Evolutionary conservation across 2,329 filamentous ascomycete species (phyloP).

Genomic region (Alternaria gaisen): DNA sequence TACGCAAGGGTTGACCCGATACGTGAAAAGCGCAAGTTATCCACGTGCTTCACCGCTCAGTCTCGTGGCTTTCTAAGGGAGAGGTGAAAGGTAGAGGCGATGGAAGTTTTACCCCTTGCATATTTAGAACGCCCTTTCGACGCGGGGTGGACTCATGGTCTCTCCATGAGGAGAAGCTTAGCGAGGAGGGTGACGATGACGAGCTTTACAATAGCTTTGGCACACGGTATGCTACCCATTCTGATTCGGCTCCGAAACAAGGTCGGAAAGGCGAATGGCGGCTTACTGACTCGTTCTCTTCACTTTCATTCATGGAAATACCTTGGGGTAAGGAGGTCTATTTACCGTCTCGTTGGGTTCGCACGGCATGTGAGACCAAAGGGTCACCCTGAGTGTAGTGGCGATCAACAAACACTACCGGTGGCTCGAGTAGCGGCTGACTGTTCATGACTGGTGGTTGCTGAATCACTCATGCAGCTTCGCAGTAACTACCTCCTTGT

Average conservation of each 20-base stretch:
- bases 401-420: constrained; percentile 6
- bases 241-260: neutral
- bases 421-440: constrained; percentile 6
- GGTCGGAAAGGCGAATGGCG: neutral
- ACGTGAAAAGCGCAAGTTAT: neutral
- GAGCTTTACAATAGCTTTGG: neutral
- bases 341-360: constrained; percentile 12
- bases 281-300: constrained; percentile 7
- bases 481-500: neutral
- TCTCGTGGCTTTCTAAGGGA: neutral
- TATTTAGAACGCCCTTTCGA: neutral
- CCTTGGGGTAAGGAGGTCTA: constrained; percentile 5
- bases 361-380: constrained; percentile 13
- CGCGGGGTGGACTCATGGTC: neutral
- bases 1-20: neutral
- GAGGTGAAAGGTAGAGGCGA: neutral
- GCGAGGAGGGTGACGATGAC: neutral
- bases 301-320: neutral
- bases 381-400: constrained; percentile 14
- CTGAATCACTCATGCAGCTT: neutral
- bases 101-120: neutral
- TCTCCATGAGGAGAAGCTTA: neutral
- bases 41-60: neutral
- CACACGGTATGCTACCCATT: neutral
- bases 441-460: neutral